Base-by-base conservation (phyloP, 2,329 filamentous ascomycete genomes). In the Pezicula rhizophila region DNA sequence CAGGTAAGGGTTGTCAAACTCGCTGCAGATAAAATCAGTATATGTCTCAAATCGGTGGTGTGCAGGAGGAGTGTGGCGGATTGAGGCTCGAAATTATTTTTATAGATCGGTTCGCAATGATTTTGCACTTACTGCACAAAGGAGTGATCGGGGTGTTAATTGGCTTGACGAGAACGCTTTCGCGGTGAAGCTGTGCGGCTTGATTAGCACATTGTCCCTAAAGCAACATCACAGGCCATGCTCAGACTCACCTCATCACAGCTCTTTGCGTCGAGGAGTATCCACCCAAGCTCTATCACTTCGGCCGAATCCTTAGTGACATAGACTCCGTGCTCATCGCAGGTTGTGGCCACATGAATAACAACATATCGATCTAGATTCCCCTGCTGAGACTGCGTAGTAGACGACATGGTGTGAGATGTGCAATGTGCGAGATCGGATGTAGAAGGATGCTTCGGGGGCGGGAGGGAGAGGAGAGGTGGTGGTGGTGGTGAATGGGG, bases 261-360 rank as follows among this genome's bases (percentile, higher is more conserved):
- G 56, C 81, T 86, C 74, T 92, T 93, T 58, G 89, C 86, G 68
- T 96, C 91, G 55, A 96, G 78, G 64, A 99, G 74, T 66, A 97
- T 96, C 93, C 93, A 99, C 56, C 92, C 93, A 66, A 99, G 80
- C 79, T 99, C 93, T 70, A 99, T 99, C 59, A 99, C 93, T 75
- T 99, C 93, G 54, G 93, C 93, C 51, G 93, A 97, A 72, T 99
- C 93, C 73, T 97, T 97, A 52, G 93, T 99, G 51, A 99, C 93
- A 70, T 99, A 99, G 58, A 99, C 93, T 55, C 93, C 93, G 72
- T 99, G 93, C 70, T 99, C 93, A 70, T 99, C 93, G 73, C 93
- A 99, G 60, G 93, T 99, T 33, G 93, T 99, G 56, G 93, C 93
- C 65, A 97, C 92, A 71, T 99, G 93, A 68, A 97, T 96, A 65